phyloP scores from a whole-genome alignment of 1,284 basidiomycete species.

The Boletus holoroseus region DNA sequence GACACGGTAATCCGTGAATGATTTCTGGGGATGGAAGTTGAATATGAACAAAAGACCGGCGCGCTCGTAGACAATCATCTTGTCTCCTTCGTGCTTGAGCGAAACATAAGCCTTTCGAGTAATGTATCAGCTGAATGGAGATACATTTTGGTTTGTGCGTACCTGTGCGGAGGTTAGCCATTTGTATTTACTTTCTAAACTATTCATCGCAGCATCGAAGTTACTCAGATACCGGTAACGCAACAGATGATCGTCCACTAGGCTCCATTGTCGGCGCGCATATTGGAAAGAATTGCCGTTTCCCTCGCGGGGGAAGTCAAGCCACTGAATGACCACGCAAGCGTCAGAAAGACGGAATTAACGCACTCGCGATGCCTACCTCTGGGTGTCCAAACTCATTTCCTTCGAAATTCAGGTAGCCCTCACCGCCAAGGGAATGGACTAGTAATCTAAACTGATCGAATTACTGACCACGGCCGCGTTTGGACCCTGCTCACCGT shows the following conservation, averaged over 20 bases:
- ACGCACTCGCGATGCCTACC: slow-evolving; percentile 39
- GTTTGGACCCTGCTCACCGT: slow-evolving; percentile 49
- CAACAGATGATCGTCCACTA: slow-evolving; percentile 80
- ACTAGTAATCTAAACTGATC: slow-evolving; percentile 65
- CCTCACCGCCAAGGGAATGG: slow-evolving; percentile 91
- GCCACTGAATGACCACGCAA: slow-evolving; percentile 63
- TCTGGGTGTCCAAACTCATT: slow-evolving; percentile 98
- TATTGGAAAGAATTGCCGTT: slow-evolving; percentile 96
- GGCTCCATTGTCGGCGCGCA: slow-evolving; percentile 92
- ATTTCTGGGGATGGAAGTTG: slow-evolving; percentile 89
- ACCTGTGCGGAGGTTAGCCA: slow-evolving; percentile 87
- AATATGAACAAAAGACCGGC: slow-evolving; percentile 91
- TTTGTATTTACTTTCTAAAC: slow-evolving; percentile 68
- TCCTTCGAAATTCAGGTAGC: slow-evolving; percentile 96
- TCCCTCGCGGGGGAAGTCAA: slow-evolving; percentile 95
- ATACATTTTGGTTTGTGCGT: slow-evolving; percentile 5
- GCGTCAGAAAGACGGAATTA: slow-evolving; percentile 1
- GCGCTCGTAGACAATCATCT: slow-evolving; percentile 90
- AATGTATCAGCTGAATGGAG: slow-evolving; percentile 10
- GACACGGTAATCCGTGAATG: slow-evolving; percentile 90
- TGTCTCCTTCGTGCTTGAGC: slow-evolving; percentile 89
- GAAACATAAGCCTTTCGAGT: slow-evolving; percentile 74
- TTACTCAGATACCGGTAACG: slow-evolving; percentile 92
- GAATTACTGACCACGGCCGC: background rate
- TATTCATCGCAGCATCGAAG: slow-evolving; percentile 94